phyloP scores from a whole-genome alignment of 192 early-diverging fungal genomes.

The Globomyces pollinis-pini region DNA sequence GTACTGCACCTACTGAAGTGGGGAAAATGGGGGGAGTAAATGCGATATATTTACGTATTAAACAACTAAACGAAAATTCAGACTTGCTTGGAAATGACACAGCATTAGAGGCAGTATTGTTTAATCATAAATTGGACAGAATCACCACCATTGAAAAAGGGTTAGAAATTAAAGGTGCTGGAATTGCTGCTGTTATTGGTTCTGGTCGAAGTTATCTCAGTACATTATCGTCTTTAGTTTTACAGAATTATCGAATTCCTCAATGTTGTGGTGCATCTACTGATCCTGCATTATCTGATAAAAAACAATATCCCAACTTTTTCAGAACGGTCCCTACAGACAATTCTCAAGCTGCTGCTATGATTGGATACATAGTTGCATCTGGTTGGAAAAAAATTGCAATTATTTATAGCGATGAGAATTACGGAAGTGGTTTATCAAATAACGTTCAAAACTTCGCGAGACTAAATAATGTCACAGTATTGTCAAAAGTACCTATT shows the following conservation, averaged over 20 bases:
- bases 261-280: neutral
- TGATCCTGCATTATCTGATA: slow-evolving; percentile 9
- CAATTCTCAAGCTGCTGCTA: slow-evolving; percentile 19
- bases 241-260: neutral
- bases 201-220: neutral
- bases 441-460: neutral
- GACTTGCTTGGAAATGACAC: neutral
- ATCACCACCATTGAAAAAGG: neutral
- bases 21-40: neutral
- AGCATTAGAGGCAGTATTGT: neutral
- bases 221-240: neutral
- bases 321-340: slow-evolving; percentile 30
- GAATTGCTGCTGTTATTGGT: neutral
- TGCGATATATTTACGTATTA: neutral
- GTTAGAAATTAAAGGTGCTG: neutral
- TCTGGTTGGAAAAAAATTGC: slow-evolving; percentile 16
- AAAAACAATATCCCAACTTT: slow-evolving; percentile 26
- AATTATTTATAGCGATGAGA: slow-evolving; percentile 4
- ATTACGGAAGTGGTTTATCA: slow-evolving; percentile 7
- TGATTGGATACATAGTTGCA: slow-evolving; percentile 9
- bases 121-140: neutral
- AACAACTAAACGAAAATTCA: neutral
- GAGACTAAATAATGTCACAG: neutral
- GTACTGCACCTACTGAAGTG: neutral
- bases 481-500: neutral